Base-by-base conservation (phyloP, 1,284 basidiomycete species). In the Ceratobasidium sp. region DNA sequence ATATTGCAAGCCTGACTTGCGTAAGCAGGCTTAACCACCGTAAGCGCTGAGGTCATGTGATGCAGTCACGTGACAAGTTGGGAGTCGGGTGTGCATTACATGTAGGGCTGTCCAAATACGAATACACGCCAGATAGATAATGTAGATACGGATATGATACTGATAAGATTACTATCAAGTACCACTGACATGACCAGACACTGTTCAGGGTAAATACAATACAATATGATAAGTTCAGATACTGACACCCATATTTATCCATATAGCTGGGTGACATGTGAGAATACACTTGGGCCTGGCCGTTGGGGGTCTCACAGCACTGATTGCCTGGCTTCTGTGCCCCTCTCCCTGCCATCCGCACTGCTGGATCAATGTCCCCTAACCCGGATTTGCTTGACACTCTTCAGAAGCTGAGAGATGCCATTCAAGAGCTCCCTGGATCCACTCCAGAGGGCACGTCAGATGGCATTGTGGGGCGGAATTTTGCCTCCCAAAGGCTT, bases 61-160 rank as follows among this genome's bases (percentile, higher is more conserved):
- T n/a, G n/a, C n/a, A n/a, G n/a, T n/a, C n/a, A n/a, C n/a, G n/a
- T n/a, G n/a, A n/a, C n/a, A n/a, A n/a, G n/a, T n/a, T n/a, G n/a
- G n/a, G n/a, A n/a, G n/a, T n/a, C n/a, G n/a, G n/a, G n/a, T n/a
- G n/a, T n/a, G n/a, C n/a, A n/a, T n/a, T n/a, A n/a, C n/a, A n/a
- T n/a, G n/a, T 54, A 54, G 51, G 51, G 51, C n/a, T 54, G 51
- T 25, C 51, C 51, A 54, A n/a, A 54, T 54, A 54, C 2, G 51
- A 54, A 25, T 25, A 54, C 22, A 1, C 6, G 2, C 22, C 15
- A 29, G 56, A 34, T 37, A 57, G 15, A 57, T 54, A 54, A 11
- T n/a, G 51, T n/a, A 22, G 22, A 6, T 54, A 54, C 9, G 3
- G 9, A 22, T 25, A 25, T 1, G 51, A 54, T 54, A 54, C n/a